Percentiles rank a stretch among this genome's conserved stretches.
These are phyloP conservation scores for Stachybotrys elegans DNA, from an alignment of 2,329 filamentous ascomycete genomes.

Conservation along the genomic window DNA sequence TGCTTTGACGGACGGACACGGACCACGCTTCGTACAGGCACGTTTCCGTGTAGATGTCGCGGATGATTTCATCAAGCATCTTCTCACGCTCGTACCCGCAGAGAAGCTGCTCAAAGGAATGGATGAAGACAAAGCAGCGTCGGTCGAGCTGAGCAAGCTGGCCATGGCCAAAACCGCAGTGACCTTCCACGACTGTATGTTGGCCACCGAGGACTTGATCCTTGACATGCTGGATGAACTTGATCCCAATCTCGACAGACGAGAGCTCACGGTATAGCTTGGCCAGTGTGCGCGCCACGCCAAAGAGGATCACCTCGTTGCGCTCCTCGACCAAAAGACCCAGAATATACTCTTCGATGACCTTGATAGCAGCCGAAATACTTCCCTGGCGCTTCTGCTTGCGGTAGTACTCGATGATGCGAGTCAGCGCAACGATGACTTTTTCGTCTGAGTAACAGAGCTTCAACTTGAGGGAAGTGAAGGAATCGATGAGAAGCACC, in stretches of 20 bases:
- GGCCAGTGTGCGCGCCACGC: constrained; percentile 4
- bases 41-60: constrained; percentile 7
- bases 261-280: constrained; percentile 9
- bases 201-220: constrained; percentile 3
- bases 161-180: constrained; percentile 3
- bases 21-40: constrained; percentile 7
- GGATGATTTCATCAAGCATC: constrained; percentile 7
- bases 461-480: constrained; percentile 2
- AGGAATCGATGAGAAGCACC: constrained; percentile 5
- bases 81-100: constrained; percentile 9
- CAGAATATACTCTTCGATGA: constrained; percentile 9
- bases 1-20: constrained; percentile 3
- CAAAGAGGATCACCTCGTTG: constrained; percentile 5
- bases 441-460: constrained; percentile 4
- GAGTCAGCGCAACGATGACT: constrained; percentile 7
- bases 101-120: constrained; percentile 8
- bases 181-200: not conserved
- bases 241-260: constrained; percentile 8
- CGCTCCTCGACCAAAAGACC: constrained; percentile 7
- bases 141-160: constrained; percentile 6
- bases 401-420: constrained; percentile 7
- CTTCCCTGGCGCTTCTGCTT: constrained; percentile 7
- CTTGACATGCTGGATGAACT: constrained; percentile 8
- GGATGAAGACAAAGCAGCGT: constrained; percentile 9
- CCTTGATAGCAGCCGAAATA: constrained; percentile 6